Evolutionary conservation across 352 stramenopile species (phyloP).

Genomic region (Pythium dissimile): DNA sequence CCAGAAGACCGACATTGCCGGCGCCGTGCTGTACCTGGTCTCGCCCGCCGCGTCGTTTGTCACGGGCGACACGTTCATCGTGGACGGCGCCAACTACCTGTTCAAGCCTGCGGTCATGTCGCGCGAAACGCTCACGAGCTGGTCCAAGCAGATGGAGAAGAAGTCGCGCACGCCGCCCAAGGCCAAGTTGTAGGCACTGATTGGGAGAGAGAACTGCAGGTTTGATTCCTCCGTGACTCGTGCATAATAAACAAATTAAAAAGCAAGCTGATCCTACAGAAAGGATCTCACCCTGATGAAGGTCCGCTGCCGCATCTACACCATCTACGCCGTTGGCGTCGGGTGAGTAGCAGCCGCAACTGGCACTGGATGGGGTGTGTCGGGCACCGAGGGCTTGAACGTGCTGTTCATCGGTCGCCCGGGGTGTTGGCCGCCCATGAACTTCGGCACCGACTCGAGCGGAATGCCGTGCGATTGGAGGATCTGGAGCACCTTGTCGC

Average conservation of each 20-base stretch:
- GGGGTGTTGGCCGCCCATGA: conserved; percentile 53
- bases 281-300: neutral
- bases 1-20: conserved; percentile 81
- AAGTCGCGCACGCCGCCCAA: conserved; percentile 51
- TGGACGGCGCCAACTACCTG: conserved; percentile 83
- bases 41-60: conserved; percentile 76
- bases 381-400: conserved; percentile 52
- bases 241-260: neutral
- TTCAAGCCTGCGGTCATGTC: conserved; percentile 69
- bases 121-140: conserved; percentile 61
- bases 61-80: conserved; percentile 78
- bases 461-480: conserved; percentile 63
- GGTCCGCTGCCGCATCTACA: neutral
- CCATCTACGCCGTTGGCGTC: neutral
- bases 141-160: conserved; percentile 80
- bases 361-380: conserved; percentile 52
- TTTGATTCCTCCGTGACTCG: too few relatives aligned
- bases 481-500: conserved; percentile 48
- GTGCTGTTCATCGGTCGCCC: conserved; percentile 64
- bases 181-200: conserved; percentile 37
- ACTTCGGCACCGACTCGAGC: conserved; percentile 48
- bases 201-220: too few relatives aligned
- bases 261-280: neutral
- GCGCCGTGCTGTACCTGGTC: conserved; percentile 78
- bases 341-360: neutral